Evolutionary conservation across 2,329 filamentous ascomycete genomes (phyloP).

Genomic region (Teratosphaeria destructans): DNA sequence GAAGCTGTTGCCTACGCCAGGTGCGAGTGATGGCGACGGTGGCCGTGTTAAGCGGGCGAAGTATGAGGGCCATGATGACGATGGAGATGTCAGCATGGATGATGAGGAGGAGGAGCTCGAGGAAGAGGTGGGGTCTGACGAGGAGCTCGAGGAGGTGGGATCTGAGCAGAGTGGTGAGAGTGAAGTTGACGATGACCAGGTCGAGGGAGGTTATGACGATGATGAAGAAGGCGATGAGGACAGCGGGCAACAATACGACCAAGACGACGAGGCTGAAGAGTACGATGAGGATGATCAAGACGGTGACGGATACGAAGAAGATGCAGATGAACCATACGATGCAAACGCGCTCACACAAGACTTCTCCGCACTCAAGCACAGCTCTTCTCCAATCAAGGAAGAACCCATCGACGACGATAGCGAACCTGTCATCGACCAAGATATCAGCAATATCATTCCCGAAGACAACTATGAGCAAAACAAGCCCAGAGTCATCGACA

Average conservation of each 20-base stretch:
- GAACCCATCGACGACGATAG: background rate
- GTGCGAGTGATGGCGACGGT: background rate
- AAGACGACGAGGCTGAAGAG: background rate
- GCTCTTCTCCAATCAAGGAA: background rate
- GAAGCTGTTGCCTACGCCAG: constrained; percentile 12
- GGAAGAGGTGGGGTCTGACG: background rate
- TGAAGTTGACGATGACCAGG: background rate
- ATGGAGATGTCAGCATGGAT: background rate
- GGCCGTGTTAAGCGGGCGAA: constrained; percentile 11
- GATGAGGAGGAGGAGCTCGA: background rate
- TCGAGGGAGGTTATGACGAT: background rate
- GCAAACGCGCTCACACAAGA: background rate
- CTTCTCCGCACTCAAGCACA: background rate
- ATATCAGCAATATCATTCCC: constrained; percentile 8
- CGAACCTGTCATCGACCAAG: background rate
- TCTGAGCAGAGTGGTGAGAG: background rate
- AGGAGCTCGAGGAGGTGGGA: background rate
- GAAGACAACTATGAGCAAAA: constrained; percentile 11
- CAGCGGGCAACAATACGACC: background rate
- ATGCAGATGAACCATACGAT: background rate
- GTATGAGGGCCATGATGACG: constrained; percentile 8
- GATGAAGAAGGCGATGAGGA: background rate
- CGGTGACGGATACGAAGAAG: background rate
- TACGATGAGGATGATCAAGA: background rate
- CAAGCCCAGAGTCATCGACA: constrained; percentile 8